Conservation (phyloP, 1,139 yeast genomes). For the Taphrina populina region DNA sequence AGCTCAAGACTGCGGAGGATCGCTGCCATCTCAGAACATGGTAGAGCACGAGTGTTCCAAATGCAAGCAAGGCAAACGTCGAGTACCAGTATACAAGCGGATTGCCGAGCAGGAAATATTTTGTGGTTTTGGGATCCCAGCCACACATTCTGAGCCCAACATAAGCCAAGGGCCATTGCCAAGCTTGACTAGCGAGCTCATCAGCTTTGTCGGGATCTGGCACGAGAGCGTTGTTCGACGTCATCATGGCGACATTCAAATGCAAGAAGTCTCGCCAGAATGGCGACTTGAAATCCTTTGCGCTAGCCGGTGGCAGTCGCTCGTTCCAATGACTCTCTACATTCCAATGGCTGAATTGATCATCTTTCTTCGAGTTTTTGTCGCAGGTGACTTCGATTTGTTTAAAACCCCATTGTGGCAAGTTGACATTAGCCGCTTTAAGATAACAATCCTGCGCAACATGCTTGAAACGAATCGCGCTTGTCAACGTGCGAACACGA, state of each 20-base stretch:
- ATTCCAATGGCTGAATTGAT: conserved; percentile 98
- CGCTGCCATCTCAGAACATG: conserved; percentile 90
- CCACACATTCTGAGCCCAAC: conserved; percentile 94
- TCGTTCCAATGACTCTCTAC: conserved; percentile 80
- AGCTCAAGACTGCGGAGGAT: conserved; percentile 69
- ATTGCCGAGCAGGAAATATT: conserved; percentile 87
- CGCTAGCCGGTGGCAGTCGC: conserved; percentile 66
- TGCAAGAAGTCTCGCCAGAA: conserved; percentile 88
- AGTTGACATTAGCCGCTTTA: conserved; percentile 71
- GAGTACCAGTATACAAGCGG: conserved; percentile 97
- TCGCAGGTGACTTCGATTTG: conserved; percentile 94
- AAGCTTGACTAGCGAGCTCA: conserved; percentile 82
- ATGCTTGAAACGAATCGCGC: conserved; percentile 76
- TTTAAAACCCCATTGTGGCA: conserved; percentile 98
- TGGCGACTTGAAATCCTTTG: conserved; percentile 58
- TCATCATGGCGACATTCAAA: conserved; percentile 97
- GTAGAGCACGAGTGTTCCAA: conserved; percentile 57
- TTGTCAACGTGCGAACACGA: conserved; percentile 78
- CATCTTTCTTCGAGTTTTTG: conserved; percentile 72
- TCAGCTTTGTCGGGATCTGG: conserved; percentile 92
- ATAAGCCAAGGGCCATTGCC: conserved; percentile 98
- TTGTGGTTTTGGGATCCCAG: conserved; percentile 74
- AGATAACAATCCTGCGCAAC: conserved; percentile 75
- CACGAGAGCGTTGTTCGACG: conserved; percentile 91
- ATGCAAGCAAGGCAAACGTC: conserved; percentile 62